Evolutionary conservation across 495 filamentous ascomycete species (phyloP).

Genomic region (Apiosordaria backusii): DNA sequence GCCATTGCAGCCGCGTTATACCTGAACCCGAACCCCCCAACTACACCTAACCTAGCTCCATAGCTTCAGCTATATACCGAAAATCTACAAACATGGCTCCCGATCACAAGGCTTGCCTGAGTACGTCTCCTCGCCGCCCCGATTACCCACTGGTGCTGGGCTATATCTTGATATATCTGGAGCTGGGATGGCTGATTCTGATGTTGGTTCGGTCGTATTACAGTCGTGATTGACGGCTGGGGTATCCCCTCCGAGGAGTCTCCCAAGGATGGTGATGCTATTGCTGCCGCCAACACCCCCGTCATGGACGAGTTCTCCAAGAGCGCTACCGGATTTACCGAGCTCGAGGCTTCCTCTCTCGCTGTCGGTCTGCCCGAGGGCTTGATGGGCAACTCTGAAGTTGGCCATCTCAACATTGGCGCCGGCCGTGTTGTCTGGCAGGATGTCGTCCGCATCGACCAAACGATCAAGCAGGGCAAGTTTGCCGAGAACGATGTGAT

Average conservation of each 20-base stretch:
- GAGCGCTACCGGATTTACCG: slow-evolving; percentile 48
- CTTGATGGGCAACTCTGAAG: slow-evolving; percentile 97
- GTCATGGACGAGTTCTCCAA: slow-evolving; percentile 48
- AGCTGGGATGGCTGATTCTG: slow-evolving; percentile 52
- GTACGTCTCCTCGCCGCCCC: slow-evolving; percentile 56
- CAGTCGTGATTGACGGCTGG: slow-evolving; percentile 98
- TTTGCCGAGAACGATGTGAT: slow-evolving; percentile 75
- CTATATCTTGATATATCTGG: slow-evolving; percentile 49
- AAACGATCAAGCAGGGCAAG: slow-evolving; percentile 85
- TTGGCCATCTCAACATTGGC: slow-evolving; percentile 97
- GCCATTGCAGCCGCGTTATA: neutral
- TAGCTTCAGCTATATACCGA: neutral
- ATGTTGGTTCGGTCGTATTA: slow-evolving; percentile 42
- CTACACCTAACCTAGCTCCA: slow-evolving; percentile 8
- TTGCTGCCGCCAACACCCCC: slow-evolving; percentile 85
- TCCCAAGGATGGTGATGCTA: slow-evolving; percentile 85
- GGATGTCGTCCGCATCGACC: slow-evolving; percentile 96
- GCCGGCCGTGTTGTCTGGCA: slow-evolving; percentile 98
- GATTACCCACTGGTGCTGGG: slow-evolving; percentile 45
- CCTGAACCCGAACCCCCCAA: neutral
- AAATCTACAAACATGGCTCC: slow-evolving; percentile 59
- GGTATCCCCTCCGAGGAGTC: slow-evolving; percentile 78
- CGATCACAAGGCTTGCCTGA: slow-evolving; percentile 89
- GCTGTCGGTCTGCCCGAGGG: slow-evolving; percentile 95
- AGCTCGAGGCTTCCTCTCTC: slow-evolving; percentile 91